phyloP scores from a whole-genome alignment of 257 asterid species.

The Forsythia viridissima region DNA sequence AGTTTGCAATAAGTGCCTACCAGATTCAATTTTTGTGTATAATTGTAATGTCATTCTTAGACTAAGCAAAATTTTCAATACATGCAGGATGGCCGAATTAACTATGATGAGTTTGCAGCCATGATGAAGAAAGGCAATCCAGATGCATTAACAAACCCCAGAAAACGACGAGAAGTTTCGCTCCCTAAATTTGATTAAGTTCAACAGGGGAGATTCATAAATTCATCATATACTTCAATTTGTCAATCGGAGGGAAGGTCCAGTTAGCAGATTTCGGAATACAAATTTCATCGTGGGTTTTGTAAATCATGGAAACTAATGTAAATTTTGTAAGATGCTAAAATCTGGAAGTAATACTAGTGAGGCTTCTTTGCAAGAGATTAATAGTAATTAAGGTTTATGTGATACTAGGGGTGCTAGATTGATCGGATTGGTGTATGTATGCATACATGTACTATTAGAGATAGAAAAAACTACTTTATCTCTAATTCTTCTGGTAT shows the following conservation, averaged over 20 bases:
- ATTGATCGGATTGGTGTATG: background rate
- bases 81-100: constrained; percentile 33
- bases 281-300: background rate
- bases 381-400: background rate
- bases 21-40: background rate
- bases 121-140: constrained; percentile 35
- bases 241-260: background rate
- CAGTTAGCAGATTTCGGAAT: background rate
- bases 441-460: background rate
- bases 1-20: background rate
- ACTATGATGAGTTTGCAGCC: constrained; percentile 30
- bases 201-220: background rate
- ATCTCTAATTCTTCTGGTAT: background rate
- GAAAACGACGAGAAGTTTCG: constrained; percentile 28
- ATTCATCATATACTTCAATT: background rate
- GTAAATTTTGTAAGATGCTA: background rate
- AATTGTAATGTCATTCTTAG: background rate
- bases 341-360: background rate
- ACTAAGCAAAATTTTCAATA: background rate
- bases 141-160: constrained; percentile 26
- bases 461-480: background rate
- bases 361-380: background rate
- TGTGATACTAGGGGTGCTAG: background rate
- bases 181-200: constrained; percentile 2
- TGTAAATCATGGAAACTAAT: background rate